These are phyloP conservation scores for Amphichorda felina DNA, from an alignment of 2,329 filamentous ascomycete genomes.

Conservation along the genomic window DNA sequence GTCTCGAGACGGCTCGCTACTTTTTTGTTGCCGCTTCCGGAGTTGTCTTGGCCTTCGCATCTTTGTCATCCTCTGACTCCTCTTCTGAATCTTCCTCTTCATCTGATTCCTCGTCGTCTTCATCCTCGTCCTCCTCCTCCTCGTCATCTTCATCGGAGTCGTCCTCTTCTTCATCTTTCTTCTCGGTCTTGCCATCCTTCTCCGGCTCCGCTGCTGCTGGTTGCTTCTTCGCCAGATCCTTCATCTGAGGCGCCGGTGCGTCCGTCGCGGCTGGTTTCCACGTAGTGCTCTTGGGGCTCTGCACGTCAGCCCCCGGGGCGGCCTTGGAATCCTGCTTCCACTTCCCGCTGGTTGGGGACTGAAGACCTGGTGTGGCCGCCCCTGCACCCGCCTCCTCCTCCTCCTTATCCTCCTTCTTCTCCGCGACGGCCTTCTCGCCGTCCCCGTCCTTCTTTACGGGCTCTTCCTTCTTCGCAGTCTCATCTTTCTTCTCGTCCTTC, in stretches of 20 bases:
- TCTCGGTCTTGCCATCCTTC: constrained; percentile 8
- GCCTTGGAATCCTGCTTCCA: constrained; percentile 19
- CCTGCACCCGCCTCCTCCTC: constrained; percentile 5
- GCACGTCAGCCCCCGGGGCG: constrained; percentile 20
- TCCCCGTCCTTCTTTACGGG: constrained; percentile 5
- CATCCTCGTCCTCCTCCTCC: constrained; percentile 9
- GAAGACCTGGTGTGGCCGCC: constrained; percentile 18
- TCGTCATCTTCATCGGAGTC: constrained; percentile 1
- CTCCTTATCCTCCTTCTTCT: constrained; percentile 4
- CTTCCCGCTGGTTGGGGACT: constrained; percentile 31
- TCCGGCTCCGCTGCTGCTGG: too few species aligned
- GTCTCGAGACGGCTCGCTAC: too few species aligned
- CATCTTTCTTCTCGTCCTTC: constrained; percentile 8
- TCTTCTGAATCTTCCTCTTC: constrained; percentile 8
- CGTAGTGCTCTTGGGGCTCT: constrained; percentile 27
- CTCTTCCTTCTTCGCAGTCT: constrained; percentile 4
- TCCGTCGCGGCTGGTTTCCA: constrained; percentile 22
- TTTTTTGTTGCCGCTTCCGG: background rate
- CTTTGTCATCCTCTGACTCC: constrained; percentile 3
- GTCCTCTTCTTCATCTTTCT: constrained; percentile 15
- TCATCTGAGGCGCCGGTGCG: constrained; percentile 6
- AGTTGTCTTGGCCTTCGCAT: background rate
- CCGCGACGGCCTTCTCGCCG: constrained; percentile 2
- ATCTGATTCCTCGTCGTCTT: constrained; percentile 8
- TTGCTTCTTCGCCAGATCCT: too few species aligned